Conservation (phyloP, 2,329 filamentous ascomycete species). For the Xylaria digitata region DNA sequence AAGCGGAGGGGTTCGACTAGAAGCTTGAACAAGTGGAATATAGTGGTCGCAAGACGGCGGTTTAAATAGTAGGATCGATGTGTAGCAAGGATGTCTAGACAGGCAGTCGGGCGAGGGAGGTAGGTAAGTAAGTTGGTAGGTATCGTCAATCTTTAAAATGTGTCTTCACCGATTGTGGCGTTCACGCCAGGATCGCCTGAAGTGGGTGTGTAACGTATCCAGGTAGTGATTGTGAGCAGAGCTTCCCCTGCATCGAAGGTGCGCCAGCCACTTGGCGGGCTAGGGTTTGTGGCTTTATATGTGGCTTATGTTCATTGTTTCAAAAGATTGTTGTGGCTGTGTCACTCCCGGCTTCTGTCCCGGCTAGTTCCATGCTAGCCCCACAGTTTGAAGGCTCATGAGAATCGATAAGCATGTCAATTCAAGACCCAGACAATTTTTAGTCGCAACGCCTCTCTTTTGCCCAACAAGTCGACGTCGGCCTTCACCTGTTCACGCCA, state of each 20-base stretch:
- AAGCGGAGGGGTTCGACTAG: background rate
- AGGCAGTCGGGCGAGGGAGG: constrained; percentile 9
- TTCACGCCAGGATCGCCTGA: background rate
- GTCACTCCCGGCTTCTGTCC: background rate
- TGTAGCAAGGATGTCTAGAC: background rate
- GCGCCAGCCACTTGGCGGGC: background rate
- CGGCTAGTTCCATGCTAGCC: background rate
- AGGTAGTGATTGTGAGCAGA: constrained; percentile 32
- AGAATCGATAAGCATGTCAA: constrained; percentile 31
- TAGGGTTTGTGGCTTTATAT: constrained; percentile 23
- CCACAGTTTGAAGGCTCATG: constrained; percentile 21
- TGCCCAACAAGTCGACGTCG: constrained; percentile 23
- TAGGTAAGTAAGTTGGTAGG: background rate
- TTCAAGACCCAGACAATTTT: constrained; percentile 40
- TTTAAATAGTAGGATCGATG: background rate
- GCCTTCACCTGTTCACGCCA: constrained; percentile 1
- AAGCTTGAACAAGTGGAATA: background rate
- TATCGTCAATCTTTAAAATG: constrained; percentile 20
- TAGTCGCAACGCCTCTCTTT: constrained; percentile 42
- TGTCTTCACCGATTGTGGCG: constrained; percentile 40
- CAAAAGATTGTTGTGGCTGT: background rate
- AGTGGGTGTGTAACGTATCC: no score
- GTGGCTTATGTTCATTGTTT: constrained; percentile 12
- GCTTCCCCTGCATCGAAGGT: constrained; percentile 32
- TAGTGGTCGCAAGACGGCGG: background rate